phyloP scores from a whole-genome alignment of 2,329 filamentous ascomycete species.

The Ophiostoma novo-ulmi region DNA sequence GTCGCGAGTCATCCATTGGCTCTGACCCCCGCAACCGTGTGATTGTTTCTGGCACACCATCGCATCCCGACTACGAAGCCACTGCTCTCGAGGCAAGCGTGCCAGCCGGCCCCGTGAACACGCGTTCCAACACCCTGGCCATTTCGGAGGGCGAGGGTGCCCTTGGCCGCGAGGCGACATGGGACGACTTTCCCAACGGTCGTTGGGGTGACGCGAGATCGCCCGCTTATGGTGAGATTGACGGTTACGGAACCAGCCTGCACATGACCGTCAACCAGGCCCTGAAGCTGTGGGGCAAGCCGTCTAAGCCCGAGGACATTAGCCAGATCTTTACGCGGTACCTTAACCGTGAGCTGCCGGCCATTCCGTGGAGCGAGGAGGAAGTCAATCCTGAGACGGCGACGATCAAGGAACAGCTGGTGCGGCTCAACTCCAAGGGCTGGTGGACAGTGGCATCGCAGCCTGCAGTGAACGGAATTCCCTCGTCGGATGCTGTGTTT shows the following conservation, averaged over 20 bases:
- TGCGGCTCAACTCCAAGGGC: constrained; percentile 70
- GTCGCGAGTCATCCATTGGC: constrained; percentile 71
- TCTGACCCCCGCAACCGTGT: constrained; percentile 84
- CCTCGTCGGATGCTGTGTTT: constrained; percentile 70
- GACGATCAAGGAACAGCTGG: constrained; percentile 69
- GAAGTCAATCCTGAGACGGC: constrained; percentile 77
- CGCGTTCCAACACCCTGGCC: constrained; percentile 76
- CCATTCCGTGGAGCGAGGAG: constrained; percentile 92
- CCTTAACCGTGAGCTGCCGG: constrained; percentile 69
- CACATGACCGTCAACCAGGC: constrained; percentile 86
- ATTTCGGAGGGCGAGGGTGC: constrained; percentile 92
- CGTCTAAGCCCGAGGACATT: constrained; percentile 65
- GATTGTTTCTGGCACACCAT: constrained; percentile 65
- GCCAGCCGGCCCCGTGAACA: constrained; percentile 68
- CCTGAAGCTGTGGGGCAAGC: constrained; percentile 77
- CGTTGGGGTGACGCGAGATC: constrained; percentile 97
- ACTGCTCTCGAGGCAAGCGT: constrained; percentile 71
- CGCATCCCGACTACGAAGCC: constrained; percentile 62
- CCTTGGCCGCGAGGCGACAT: constrained; percentile 88
- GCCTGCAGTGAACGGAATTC: constrained; percentile 82
- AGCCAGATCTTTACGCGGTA: constrained; percentile 75
- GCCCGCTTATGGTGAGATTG: constrained; percentile 91
- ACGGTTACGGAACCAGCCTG: constrained; percentile 90
- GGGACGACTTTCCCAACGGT: constrained; percentile 98
- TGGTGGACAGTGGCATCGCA: constrained; percentile 98